Evolutionary conservation across 495 filamentous ascomycete species (phyloP).

Genomic region (Lasiosphaeria hispida): DNA sequence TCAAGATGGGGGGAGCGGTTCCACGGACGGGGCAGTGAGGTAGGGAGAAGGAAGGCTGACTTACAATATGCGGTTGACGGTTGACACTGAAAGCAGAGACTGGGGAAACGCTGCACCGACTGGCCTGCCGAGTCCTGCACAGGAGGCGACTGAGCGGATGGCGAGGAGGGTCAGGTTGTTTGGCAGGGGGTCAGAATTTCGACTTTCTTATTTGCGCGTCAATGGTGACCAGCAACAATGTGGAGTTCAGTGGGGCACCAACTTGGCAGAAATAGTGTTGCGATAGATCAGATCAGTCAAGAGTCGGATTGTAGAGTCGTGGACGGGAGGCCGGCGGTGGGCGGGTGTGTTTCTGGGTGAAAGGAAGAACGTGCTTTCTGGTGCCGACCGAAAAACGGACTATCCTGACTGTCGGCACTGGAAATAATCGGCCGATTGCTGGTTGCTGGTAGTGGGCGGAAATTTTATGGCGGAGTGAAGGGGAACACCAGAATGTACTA

Average conservation of each 20-base stretch:
- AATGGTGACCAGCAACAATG: conserved; percentile 12
- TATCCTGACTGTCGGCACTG: too few relatives aligned
- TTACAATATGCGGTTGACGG: not conserved
- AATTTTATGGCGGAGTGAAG: too few relatives aligned
- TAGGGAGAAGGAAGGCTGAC: not conserved
- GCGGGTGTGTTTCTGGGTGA: too few relatives aligned
- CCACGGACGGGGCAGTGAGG: not conserved
- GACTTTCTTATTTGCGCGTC: conserved; percentile 25
- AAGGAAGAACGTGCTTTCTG: too few relatives aligned
- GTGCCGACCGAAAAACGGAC: too few relatives aligned
- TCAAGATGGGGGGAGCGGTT: not conserved
- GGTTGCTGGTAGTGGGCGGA: too few relatives aligned
- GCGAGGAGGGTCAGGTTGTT: conserved; percentile 11
- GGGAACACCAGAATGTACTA: too few relatives aligned
- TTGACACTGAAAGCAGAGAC: too few relatives aligned
- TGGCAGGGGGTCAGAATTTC: conserved; percentile 20
- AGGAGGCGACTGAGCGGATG: conserved; percentile 11
- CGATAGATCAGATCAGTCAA: not conserved
- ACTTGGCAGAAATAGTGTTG: not conserved
- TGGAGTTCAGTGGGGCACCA: conserved; percentile 16
- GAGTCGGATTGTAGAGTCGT: too few relatives aligned
- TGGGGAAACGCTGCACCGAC: conserved; percentile 8
- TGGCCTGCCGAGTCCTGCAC: not conserved
- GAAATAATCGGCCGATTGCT: too few relatives aligned
- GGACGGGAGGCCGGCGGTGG: too few relatives aligned